Evolutionary conservation across 192 early-diverging fungal genomes (phyloP).

Genomic region (Allomyces javanicus): DNA sequence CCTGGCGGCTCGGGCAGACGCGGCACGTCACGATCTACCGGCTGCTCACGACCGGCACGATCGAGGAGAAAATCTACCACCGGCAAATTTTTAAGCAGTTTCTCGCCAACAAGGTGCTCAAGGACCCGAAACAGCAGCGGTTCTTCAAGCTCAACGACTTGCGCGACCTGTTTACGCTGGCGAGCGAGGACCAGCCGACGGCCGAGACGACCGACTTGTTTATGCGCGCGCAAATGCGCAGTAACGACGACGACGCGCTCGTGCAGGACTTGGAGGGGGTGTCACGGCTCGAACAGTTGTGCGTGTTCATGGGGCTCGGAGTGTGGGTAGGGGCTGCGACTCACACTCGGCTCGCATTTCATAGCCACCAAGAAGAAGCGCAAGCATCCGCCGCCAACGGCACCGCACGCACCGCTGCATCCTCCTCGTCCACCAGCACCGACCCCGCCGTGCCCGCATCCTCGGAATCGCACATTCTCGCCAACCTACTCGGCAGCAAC

Average conservation of each 20-base stretch:
- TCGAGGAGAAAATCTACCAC: constrained; percentile 93
- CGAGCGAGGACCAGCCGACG: constrained; percentile 7
- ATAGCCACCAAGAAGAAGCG: constrained; percentile 4
- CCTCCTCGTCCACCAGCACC: too few species aligned
- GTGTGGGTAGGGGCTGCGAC: constrained; percentile 7
- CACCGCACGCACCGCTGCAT: constrained; percentile 10
- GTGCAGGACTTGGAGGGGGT: constrained; percentile 16
- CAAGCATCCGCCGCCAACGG: constrained; percentile 3
- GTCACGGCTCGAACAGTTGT: constrained; percentile 17
- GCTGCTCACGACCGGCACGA: constrained; percentile 84
- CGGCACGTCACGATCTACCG: constrained; percentile 77
- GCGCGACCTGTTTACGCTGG: constrained; percentile 69
- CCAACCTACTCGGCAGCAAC: constrained; percentile 64
- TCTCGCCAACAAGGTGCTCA: constrained; percentile 85
- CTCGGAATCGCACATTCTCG: constrained; percentile 45
- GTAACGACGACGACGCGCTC: constrained; percentile 11
- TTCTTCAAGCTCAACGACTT: constrained; percentile 77
- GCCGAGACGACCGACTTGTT: constrained; percentile 5
- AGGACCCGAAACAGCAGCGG: constrained; percentile 67
- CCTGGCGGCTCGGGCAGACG: constrained; percentile 83
- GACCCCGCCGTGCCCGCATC: too few species aligned
- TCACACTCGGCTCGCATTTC: background rate
- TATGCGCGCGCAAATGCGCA: constrained; percentile 5
- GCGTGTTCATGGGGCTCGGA: constrained; percentile 5
- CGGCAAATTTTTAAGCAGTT: constrained; percentile 97